A percentile compares a stretch with the other conserved stretches of the same genome.
Conservation (phyloP, 2,329 filamentous ascomycete species). For the Bipolaris gigantea region DNA sequence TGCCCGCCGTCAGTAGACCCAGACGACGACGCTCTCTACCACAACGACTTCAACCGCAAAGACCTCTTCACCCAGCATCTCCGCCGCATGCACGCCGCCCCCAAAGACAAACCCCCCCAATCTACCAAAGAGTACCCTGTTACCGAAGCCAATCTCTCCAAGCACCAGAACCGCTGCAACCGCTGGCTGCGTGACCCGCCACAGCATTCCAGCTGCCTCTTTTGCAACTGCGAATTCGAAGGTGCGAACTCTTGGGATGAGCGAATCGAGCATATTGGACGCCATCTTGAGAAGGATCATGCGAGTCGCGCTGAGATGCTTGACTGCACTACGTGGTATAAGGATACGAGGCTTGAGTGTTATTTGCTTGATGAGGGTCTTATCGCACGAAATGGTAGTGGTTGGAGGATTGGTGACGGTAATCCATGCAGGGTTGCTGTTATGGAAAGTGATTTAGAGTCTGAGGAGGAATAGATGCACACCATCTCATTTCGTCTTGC, state of each 20-base stretch:
- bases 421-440: slow-evolving; percentile 17
- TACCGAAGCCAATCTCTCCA: slow-evolving; percentile 57
- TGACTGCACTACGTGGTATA: slow-evolving; percentile 30
- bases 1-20: slow-evolving; percentile 50
- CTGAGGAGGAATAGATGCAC: slow-evolving; percentile 3
- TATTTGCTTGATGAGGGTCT: slow-evolving; percentile 48
- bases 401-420: slow-evolving; percentile 43
- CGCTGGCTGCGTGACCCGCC: slow-evolving; percentile 65
- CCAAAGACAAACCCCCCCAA: slow-evolving; percentile 37
- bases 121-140: slow-evolving; percentile 50
- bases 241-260: slow-evolving; percentile 73
- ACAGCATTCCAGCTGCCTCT: slow-evolving; percentile 61
- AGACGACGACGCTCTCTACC: slow-evolving; percentile 30
- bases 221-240: slow-evolving; percentile 65
- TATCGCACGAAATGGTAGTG: slow-evolving; percentile 31
- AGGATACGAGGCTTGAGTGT: slow-evolving; percentile 35
- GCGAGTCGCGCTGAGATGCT: slow-evolving; percentile 20
- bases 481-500: not conserved
- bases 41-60: slow-evolving; percentile 82
- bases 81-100: slow-evolving; percentile 76
- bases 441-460: slow-evolving; percentile 16
- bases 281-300: slow-evolving; percentile 69
- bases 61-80: slow-evolving; percentile 90
- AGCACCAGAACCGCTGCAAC: slow-evolving; percentile 62
- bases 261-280: slow-evolving; percentile 83